Evolutionary conservation across 2,329 filamentous ascomycete species (phyloP).

Genomic region (Trichoderma koningii): DNA sequence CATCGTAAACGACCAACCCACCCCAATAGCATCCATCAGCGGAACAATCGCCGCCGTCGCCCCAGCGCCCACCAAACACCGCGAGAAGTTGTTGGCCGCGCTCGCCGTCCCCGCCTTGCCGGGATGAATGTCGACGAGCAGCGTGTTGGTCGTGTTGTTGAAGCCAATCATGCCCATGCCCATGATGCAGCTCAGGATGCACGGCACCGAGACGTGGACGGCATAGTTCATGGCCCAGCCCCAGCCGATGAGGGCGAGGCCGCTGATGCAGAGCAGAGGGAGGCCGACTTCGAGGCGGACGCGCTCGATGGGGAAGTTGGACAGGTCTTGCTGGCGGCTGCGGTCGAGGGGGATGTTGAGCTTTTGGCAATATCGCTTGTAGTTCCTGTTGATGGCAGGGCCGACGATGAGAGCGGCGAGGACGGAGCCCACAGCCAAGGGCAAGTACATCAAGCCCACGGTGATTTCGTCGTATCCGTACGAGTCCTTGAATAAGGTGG

Average conservation of each 20-base stretch:
- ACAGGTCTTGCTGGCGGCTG: constrained; percentile 53
- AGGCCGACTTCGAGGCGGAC: constrained; percentile 53
- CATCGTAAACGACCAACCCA: constrained; percentile 55
- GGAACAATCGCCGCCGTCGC: constrained; percentile 55
- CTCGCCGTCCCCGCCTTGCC: constrained; percentile 55
- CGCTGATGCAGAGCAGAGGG: constrained; percentile 54
- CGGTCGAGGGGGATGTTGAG: constrained; percentile 56
- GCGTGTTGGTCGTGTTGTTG: constrained; percentile 54
- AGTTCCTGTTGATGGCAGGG: constrained; percentile 66
- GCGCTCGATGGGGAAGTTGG: constrained; percentile 54
- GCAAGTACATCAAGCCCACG: constrained; percentile 57
- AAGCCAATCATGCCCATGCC: constrained; percentile 56
- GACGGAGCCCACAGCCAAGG: constrained; percentile 53
- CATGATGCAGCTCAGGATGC: constrained; percentile 50
- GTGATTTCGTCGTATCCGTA: constrained; percentile 62
- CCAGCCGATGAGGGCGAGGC: constrained; percentile 51
- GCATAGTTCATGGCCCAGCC: constrained; percentile 53
- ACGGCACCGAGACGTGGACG: constrained; percentile 49
- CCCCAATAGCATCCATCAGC: constrained; percentile 53
- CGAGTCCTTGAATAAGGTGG: constrained; percentile 47
- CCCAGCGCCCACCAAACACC: constrained; percentile 58
- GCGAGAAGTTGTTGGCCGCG: constrained; percentile 57
- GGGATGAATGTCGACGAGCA: constrained; percentile 60
- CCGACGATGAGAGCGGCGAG: constrained; percentile 52
- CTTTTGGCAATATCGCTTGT: constrained; percentile 58